Conservation (phyloP, 371 early-diverging fungal species). For the Zychaea mexicana region DNA sequence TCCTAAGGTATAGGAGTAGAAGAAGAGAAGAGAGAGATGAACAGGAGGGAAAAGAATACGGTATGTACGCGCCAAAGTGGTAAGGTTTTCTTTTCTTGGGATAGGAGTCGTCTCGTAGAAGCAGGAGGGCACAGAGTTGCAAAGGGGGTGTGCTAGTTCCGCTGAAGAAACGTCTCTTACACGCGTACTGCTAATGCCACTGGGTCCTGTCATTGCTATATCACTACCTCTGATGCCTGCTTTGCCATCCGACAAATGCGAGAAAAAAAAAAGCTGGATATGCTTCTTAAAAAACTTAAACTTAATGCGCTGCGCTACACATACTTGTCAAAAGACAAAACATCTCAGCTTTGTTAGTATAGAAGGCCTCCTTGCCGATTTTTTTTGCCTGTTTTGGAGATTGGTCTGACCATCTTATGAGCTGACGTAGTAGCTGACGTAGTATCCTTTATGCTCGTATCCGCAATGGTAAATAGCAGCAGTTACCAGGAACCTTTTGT, state of each 20-base stretch:
- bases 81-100: constrained; percentile 8
- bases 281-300: too few relatives aligned
- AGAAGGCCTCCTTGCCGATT: neutral
- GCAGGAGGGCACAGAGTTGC: constrained; percentile 20
- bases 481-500: neutral
- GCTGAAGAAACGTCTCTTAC: constrained; percentile 1
- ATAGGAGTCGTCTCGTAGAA: neutral
- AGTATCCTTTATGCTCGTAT: too few relatives aligned
- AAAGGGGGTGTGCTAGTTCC: constrained; percentile 10
- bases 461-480: too few relatives aligned
- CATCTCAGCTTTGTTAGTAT: too few relatives aligned
- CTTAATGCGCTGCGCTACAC: too few relatives aligned
- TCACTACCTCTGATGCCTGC: too few relatives aligned
- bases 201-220: too few relatives aligned
- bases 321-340: too few relatives aligned
- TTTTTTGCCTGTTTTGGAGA: neutral
- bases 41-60: neutral
- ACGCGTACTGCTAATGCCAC: too few relatives aligned
- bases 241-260: too few relatives aligned
- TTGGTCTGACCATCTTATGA: neutral
- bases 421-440: too few relatives aligned
- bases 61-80: constrained; percentile 3
- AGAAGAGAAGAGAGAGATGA: neutral
- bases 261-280: too few relatives aligned
- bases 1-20: constrained; percentile 14